Base-by-base conservation (phyloP, 2,329 filamentous ascomycete species). In the Neofusicoccum cordaticola region DNA sequence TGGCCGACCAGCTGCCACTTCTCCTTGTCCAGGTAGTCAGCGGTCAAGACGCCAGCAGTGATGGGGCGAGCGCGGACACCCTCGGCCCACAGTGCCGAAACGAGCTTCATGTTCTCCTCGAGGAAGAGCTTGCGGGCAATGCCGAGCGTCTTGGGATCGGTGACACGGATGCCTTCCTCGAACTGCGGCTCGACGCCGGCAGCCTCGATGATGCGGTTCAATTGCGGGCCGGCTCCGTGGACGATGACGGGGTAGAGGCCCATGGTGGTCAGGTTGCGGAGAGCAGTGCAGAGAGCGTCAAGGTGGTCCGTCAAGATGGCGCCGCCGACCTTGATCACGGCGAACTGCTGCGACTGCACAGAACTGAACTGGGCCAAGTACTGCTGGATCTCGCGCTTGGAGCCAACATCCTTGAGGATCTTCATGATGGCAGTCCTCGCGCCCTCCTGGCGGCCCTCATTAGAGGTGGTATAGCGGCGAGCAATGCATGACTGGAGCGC, bases 341-440 rank as follows among this genome's bases (percentile, higher is more conserved):
- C 94, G 78, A 98, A 99, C 75, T 96, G 93, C 82, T 98, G 93
- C 41, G 93, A 96, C 50, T 93, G 95, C 67, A 97, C 93, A 39
- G 93, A 97, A 71, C 90, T 95, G 84, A 99, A 99, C 77, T 98
- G 93, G 70, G 93, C 95, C 66, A 98, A 88, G 79, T 98, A 98
- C 80, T 98, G 94, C 83, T 97, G 92, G 68, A 96, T 92, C 82
- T 99, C 94, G 67, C 94, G 86, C 85, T 96, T 96, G 68, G 93
- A 97, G 67, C 93, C 94, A 77, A 98, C 96, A 80, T 94, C 97
- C 82, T 92, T 96, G 71, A 98, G 85, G 66, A 97, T 86, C 81
- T 94, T 92, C 73, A 96, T 90, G 68, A 96, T 92, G 63, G 92
- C 93, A 52, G 89, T 89, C 61, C 77, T 77, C 67, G 64, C 64